Evolutionary conservation across 2,329 filamentous ascomycete genomes (phyloP).

Genomic region (Ilyonectria mors-panacis): DNA sequence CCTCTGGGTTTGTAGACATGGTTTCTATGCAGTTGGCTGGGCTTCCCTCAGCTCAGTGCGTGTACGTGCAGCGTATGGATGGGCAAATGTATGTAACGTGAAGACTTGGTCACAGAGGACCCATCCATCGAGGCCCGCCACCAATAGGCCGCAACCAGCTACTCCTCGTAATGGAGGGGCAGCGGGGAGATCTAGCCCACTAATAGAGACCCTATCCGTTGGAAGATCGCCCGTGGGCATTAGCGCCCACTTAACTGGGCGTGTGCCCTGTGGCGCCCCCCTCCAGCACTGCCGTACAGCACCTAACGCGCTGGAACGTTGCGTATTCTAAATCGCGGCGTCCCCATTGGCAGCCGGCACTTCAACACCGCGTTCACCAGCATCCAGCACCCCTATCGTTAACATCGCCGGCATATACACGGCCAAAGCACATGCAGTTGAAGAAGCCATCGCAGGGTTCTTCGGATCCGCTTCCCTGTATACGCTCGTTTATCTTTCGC

Average conservation of each 20-base stretch:
- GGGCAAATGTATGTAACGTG: slow-evolving; percentile 33
- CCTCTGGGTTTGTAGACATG: slow-evolving; percentile 36
- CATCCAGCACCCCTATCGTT: slow-evolving; percentile 8
- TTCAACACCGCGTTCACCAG: slow-evolving; percentile 14
- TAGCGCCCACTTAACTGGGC: not conserved
- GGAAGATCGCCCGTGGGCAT: not conserved
- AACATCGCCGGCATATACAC: slow-evolving; percentile 13
- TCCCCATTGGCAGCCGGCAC: slow-evolving; percentile 39
- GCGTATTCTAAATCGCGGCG: slow-evolving; percentile 44
- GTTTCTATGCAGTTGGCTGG: slow-evolving; percentile 7
- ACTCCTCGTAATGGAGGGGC: not conserved
- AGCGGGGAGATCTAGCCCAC: not conserved
- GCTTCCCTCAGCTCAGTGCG: not conserved
- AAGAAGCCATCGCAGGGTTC: not conserved
- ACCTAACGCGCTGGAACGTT: slow-evolving; percentile 49
- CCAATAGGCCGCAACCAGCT: not conserved
- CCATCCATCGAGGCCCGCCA: not conserved
- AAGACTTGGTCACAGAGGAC: not conserved
- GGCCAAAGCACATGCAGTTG: not conserved
- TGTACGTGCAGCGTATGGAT: not conserved
- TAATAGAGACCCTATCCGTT: not conserved
- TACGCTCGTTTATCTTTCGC: not conserved
- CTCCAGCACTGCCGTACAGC: slow-evolving; percentile 5
- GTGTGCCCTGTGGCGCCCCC: slow-evolving; percentile 2
- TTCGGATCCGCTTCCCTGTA: slow-evolving; percentile 8